phyloP scores from a whole-genome alignment of 139 green algal genomes.

The Mesotaenium endlicherianum region DNA sequence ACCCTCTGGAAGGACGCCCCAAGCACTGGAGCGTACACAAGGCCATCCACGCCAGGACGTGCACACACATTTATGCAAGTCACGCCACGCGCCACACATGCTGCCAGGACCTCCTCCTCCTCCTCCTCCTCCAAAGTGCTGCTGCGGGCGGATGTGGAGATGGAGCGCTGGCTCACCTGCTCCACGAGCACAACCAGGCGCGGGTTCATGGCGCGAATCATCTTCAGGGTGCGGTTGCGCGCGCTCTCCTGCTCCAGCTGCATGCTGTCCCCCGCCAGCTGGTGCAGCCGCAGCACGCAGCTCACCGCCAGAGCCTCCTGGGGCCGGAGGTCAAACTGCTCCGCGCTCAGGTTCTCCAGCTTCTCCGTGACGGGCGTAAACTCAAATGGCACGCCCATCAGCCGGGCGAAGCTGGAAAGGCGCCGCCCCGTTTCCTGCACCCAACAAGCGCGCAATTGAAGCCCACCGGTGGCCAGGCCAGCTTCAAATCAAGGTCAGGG shows the following conservation, averaged over 20 bases:
- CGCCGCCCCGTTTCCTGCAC: slow-evolving; percentile 20
- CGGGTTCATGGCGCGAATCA: slow-evolving; percentile 13
- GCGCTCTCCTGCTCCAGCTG: neutral
- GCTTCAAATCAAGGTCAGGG: neutral
- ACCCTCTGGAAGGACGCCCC: too few relatives aligned
- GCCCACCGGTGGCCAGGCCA: neutral
- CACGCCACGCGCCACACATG: neutral
- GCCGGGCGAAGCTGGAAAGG: neutral
- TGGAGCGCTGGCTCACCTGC: neutral
- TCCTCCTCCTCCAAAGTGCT: too few relatives aligned
- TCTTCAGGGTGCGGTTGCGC: slow-evolving; percentile 16
- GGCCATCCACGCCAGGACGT: too few relatives aligned
- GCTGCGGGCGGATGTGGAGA: too few relatives aligned
- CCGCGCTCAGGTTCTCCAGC: slow-evolving; percentile 3
- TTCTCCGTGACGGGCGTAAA: slow-evolving; percentile 21
- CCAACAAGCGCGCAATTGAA: neutral
- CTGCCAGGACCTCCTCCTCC: too few relatives aligned
- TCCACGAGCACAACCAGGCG: slow-evolving; percentile 13
- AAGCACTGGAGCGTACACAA: too few relatives aligned
- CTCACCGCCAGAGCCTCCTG: slow-evolving; percentile 27
- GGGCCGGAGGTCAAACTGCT: neutral
- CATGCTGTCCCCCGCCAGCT: neutral
- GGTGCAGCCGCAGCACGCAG: slow-evolving; percentile 28
- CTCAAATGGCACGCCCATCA: slow-evolving; percentile 35
- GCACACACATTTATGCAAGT: neutral